Base-by-base conservation (phyloP, 2,329 filamentous ascomycete genomes). In the Aspergillus latus region DNA sequence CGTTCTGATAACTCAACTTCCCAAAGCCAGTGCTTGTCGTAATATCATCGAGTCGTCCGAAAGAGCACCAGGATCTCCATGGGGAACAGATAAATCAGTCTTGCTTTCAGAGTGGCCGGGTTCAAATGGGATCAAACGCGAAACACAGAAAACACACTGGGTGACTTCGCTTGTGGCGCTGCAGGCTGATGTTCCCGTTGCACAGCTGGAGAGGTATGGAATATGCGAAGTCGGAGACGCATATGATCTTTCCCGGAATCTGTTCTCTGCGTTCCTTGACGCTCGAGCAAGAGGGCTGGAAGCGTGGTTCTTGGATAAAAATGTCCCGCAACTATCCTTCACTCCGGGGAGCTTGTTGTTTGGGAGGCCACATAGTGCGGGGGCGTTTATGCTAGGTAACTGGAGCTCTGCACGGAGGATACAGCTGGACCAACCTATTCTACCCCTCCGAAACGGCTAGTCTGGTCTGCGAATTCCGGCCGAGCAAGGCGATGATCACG, bases 101-200 rank as follows among this genome's bases (percentile, higher is more conserved):
- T 4, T 37, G 5, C 37, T 57, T 9, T 42, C 54, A 8, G 7
- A 15, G 9, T 49, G 49, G 49, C 34, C 54, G 9, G 34, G 34
- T 5, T 9, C 34, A 13, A 37, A 13, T 13, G 34, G 2, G 10
- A 13, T 9, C 13, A 13, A 13, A 7, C 36, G 21, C 21, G 28
- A n/a, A 11, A 9, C 16, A 5, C 4, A 40, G 4, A 39, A 57
- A 52, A 45, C 39, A 2, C 43, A 48, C 43, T 57, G 54, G 49
- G 36, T 57, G 16, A 16, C 54, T 13, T 53, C 49, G 10, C 53
- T 49, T 37, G 43, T 34, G 4, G 54, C 54, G 3, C 21, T 53
- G 5, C 49, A 57, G 16, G 49, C 26, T 15, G 54, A 57, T 8
- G 32, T 57, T 1, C 54, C 54, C 6, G 9, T 57, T 2, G 43